Evolutionary conservation across 2,329 filamentous ascomycete genomes (phyloP).

Genomic region (Pestalotiopsis sp.): DNA sequence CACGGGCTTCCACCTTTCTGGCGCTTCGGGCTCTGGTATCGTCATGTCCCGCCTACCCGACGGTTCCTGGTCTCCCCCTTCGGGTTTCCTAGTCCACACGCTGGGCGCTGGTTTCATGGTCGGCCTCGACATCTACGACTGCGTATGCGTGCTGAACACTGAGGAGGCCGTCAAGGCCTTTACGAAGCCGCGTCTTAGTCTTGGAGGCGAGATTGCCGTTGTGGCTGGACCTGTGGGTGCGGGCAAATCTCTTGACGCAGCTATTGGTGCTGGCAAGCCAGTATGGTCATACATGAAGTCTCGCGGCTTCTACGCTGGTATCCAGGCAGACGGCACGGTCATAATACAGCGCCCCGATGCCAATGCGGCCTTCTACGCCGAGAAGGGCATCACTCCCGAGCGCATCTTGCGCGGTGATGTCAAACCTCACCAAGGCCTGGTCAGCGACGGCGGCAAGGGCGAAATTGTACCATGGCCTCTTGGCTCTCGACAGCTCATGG

Average conservation of each 20-base stretch:
- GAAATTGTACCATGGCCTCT: constrained; percentile 40
- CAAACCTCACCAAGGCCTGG: constrained; percentile 29
- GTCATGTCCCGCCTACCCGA: constrained; percentile 64
- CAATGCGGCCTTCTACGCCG: constrained; percentile 83
- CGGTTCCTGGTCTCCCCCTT: constrained; percentile 78
- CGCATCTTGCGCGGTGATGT: constrained; percentile 51
- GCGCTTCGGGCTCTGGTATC: constrained; percentile 68
- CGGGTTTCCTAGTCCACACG: constrained; percentile 80
- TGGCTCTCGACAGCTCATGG: constrained; percentile 38
- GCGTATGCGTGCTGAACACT: constrained; percentile 84
- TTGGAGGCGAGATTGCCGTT: constrained; percentile 79
- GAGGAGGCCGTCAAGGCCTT: constrained; percentile 76
- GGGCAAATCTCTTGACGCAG: constrained; percentile 72
- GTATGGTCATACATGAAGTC: constrained; percentile 89
- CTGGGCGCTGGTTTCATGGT: constrained; percentile 79
- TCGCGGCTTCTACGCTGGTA: constrained; percentile 83
- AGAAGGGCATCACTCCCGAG: constrained; percentile 49
- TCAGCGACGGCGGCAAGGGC: constrained; percentile 31
- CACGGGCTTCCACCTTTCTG: constrained; percentile 66
- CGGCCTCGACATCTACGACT: constrained; percentile 87
- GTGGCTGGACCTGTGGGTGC: constrained; percentile 71
- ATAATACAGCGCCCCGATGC: constrained; percentile 86
- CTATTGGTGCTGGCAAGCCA: constrained; percentile 56
- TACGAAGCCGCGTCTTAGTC: constrained; percentile 71
- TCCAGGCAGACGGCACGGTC: constrained; percentile 85